Conservation (phyloP, 1,284 basidiomycete genomes). For the Singerocomus rubriflavus region DNA sequence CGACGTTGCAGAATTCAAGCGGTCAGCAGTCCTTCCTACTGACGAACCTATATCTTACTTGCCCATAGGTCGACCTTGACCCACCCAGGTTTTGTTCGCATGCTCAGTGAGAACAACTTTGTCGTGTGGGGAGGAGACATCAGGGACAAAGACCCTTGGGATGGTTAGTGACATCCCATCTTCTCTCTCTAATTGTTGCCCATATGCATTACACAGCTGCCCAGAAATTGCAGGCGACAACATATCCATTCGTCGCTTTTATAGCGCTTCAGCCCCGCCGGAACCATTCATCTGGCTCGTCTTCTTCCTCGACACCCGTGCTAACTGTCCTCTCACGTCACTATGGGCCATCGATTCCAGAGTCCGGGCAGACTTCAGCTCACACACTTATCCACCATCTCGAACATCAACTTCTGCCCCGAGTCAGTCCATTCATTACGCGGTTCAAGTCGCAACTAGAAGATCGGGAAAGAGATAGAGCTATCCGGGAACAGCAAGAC, state of each 20-base stretch:
- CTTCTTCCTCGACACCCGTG: slow-evolving; percentile 45
- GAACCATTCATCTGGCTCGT: slow-evolving; percentile 35
- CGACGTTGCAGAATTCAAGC: slow-evolving; percentile 83
- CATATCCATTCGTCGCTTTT: slow-evolving; percentile 91
- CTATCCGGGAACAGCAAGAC: slow-evolving; percentile 80
- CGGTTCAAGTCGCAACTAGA: slow-evolving; percentile 51
- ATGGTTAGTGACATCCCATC: slow-evolving; percentile 48
- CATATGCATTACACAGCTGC: slow-evolving; percentile 52
- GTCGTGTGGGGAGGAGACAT: slow-evolving; percentile 79
- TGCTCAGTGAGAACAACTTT: slow-evolving; percentile 59
- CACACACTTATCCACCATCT: slow-evolving; percentile 64
- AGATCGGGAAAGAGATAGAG: slow-evolving; percentile 62
- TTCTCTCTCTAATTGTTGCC: background rate
- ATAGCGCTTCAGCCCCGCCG: slow-evolving; percentile 80
- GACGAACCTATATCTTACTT: slow-evolving; percentile 1
- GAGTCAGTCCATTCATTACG: slow-evolving; percentile 70
- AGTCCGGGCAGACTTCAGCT: slow-evolving; percentile 57
- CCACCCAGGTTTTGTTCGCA: slow-evolving; percentile 58
- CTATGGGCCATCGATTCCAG: slow-evolving; percentile 60
- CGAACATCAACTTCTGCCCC: slow-evolving; percentile 69
- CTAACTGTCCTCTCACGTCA: slow-evolving; percentile 83
- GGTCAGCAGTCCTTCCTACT: slow-evolving; percentile 38
- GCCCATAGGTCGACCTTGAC: slow-evolving; percentile 68
- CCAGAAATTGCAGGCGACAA: slow-evolving; percentile 84
- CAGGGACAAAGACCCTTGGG: slow-evolving; percentile 77